These are phyloP conservation scores for Rhynchospora pubera DNA, from an alignment of 176 grass and related monocot species.

Conservation along the genomic window DNA sequence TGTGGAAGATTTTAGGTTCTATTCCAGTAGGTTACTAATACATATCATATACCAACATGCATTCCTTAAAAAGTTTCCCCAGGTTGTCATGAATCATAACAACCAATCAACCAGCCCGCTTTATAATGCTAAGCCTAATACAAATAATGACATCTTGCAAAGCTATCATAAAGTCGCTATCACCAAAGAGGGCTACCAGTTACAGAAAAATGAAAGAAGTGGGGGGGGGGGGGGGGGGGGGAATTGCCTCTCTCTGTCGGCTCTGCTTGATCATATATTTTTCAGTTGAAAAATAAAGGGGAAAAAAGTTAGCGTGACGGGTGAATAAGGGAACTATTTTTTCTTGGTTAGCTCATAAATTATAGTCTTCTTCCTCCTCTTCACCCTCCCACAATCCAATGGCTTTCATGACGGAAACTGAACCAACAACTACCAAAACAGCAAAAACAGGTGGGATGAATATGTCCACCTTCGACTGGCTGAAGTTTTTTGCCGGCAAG, in stretches of 20 bases:
- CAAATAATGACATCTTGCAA: background rate
- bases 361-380: constrained; percentile 22
- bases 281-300: background rate
- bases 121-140: background rate
- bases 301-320: background rate
- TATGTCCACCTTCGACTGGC: constrained; percentile 31
- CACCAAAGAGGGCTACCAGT: background rate
- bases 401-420: constrained; percentile 42
- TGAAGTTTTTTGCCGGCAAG: constrained; percentile 41
- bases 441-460: constrained; percentile 48
- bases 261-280: background rate
- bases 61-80: background rate
- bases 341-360: background rate
- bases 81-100: background rate
- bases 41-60: constrained; percentile 3
- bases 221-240: too few species aligned
- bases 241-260: background rate
- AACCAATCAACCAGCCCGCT: background rate
- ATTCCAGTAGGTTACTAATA: constrained; percentile 7
- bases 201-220: background rate
- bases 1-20: background rate
- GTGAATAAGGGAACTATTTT: background rate
- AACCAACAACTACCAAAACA: constrained; percentile 29
- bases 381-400: constrained; percentile 58
- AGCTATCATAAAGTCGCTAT: background rate